phyloP scores from a whole-genome alignment of 305 asterid genomes.

The Vinca major region DNA sequence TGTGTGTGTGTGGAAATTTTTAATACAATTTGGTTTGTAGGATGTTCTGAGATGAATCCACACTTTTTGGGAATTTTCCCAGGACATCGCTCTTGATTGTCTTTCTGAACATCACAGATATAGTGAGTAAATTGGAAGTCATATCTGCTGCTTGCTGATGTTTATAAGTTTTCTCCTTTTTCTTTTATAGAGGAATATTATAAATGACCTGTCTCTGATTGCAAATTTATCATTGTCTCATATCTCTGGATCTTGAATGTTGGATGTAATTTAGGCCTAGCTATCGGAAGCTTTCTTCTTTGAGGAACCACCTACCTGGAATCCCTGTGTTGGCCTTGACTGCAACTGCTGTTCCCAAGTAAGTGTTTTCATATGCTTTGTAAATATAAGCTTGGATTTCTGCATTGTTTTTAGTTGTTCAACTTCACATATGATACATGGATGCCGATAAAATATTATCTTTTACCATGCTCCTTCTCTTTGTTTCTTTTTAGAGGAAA shows the following conservation, averaged over 20 bases:
- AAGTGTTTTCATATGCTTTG: constrained; percentile 31
- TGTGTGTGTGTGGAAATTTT: no score
- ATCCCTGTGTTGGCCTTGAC: constrained; percentile 90
- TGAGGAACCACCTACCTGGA: constrained; percentile 59
- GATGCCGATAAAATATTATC: neutral
- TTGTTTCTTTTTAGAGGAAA: neutral
- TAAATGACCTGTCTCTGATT: neutral
- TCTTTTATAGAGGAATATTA: constrained; percentile 3
- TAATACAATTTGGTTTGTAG: no score
- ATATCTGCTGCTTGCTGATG: constrained; percentile 4
- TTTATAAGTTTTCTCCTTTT: neutral
- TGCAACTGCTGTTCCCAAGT: constrained; percentile 97
- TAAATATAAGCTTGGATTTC: neutral
- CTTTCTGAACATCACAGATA: neutral
- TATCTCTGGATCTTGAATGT: neutral
- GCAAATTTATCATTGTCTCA: neutral
- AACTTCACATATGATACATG: neutral
- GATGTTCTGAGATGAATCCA: neutral
- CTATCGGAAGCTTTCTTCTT: constrained; percentile 81
- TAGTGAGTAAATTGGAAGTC: neutral
- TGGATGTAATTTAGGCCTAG: constrained; percentile 66
- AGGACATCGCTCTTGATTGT: neutral
- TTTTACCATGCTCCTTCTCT: neutral
- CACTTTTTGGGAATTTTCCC: constrained; percentile 1
- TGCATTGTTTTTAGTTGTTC: neutral